Percentiles rank a stretch among this genome's conserved stretches.
Evolutionary conservation across 2,329 filamentous ascomycete genomes (phyloP).

Genomic region (Apiospora marii): DNA sequence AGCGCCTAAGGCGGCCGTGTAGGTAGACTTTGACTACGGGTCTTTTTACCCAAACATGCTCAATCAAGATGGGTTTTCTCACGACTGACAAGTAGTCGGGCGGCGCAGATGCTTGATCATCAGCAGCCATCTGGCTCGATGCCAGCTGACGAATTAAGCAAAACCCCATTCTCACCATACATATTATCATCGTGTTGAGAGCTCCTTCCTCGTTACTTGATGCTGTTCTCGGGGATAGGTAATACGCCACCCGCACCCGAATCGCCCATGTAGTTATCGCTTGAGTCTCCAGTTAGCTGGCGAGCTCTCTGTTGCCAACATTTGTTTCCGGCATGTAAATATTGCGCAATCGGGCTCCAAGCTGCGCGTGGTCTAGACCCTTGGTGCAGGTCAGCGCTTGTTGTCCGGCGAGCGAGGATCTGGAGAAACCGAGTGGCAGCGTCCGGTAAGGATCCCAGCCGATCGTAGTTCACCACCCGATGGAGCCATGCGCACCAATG

Average conservation of each 20-base stretch:
- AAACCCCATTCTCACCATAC: neutral
- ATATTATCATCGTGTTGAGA: neutral
- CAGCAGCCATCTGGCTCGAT: neutral
- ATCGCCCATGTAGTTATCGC: neutral
- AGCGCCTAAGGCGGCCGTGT: neutral
- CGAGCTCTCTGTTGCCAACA: neutral
- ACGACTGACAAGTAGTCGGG: neutral
- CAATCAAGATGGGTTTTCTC: neutral
- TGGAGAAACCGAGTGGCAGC: neutral
- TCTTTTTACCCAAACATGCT: neutral
- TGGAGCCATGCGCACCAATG: neutral
- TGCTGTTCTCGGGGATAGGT: neutral
- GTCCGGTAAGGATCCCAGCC: neutral
- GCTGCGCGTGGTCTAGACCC: neutral
- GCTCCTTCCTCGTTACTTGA: neutral
- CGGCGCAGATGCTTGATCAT: slow-evolving; percentile 18
- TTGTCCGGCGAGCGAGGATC: neutral
- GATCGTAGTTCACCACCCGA: neutral
- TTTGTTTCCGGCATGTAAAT: neutral
- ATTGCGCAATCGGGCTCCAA: neutral
- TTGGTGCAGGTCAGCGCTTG: neutral
- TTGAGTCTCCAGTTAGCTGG: neutral
- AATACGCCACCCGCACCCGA: neutral
- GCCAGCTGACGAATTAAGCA: neutral
- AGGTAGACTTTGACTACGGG: neutral